A percentile compares a stretch with the other conserved stretches of the same genome.
Evolutionary conservation across 2,329 filamentous ascomycete genomes (phyloP).

Genomic region (Trichophyton benhamiae): DNA sequence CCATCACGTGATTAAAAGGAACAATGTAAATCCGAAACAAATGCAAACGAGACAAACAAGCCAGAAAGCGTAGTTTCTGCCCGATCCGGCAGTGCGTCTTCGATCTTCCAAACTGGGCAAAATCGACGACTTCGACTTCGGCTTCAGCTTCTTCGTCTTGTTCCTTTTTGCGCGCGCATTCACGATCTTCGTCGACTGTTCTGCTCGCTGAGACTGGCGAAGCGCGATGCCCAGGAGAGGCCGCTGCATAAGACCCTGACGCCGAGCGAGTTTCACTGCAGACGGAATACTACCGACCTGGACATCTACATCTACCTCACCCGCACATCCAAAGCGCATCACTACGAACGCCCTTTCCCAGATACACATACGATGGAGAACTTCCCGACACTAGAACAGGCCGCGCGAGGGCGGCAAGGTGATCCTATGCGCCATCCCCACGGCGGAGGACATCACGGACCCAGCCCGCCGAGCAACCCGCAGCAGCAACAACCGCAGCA

Average conservation of each 20-base stretch:
- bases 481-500: constrained; percentile 19
- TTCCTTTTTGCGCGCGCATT: background rate
- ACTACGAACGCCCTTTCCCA: background rate
- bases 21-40: background rate
- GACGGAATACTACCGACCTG: background rate
- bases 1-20: background rate
- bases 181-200: background rate
- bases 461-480: constrained; percentile 10
- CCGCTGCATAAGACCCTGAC: background rate
- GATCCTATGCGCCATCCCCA: background rate
- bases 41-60: background rate
- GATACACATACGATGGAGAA: constrained; percentile 3
- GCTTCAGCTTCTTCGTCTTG: background rate
- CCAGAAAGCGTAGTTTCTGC: background rate
- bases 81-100: background rate
- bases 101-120: background rate
- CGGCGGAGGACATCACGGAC: constrained; percentile 5
- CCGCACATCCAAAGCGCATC: background rate
- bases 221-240: background rate
- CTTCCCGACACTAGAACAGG: background rate
- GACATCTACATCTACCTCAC: background rate
- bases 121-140: background rate
- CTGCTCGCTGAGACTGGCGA: background rate
- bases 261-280: background rate
- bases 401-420: background rate